A percentile compares a stretch with the other conserved stretches of the same genome.
phyloP scores from a whole-genome alignment of 257 asterid species.

The Plectranthus barbatus region DNA sequence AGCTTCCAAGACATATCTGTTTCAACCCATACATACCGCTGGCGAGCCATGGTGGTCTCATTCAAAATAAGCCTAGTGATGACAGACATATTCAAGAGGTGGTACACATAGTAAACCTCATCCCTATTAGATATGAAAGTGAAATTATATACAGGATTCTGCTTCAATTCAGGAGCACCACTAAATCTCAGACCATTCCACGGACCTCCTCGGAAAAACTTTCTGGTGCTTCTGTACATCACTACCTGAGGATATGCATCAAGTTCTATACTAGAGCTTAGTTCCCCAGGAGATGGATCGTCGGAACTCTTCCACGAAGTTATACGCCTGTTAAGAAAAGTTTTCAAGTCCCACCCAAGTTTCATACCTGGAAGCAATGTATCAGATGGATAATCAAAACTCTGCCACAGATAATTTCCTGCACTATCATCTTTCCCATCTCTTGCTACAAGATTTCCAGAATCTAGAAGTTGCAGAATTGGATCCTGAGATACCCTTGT shows the following conservation, averaged over 20 bases:
- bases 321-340: constrained; percentile 15
- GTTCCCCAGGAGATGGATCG: constrained; percentile 35
- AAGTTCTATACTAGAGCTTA: constrained; percentile 19
- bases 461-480: constrained; percentile 20
- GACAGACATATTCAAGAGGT: constrained; percentile 19
- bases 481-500: constrained; percentile 12
- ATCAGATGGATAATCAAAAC: constrained; percentile 36
- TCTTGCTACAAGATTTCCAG: constrained; percentile 25
- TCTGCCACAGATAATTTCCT: constrained; percentile 22
- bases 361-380: constrained; percentile 43
- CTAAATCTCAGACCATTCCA: constrained; percentile 43
- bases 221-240: constrained; percentile 16
- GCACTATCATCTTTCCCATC: constrained; percentile 10
- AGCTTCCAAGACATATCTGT: constrained; percentile 24
- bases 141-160: constrained; percentile 16
- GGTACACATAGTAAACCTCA: constrained; percentile 23
- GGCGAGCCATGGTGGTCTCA: constrained; percentile 13
- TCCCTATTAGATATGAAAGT: constrained; percentile 14
- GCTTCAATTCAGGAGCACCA: constrained; percentile 22
- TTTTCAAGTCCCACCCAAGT: constrained; percentile 35
- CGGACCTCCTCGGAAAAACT: constrained; percentile 29
- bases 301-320: constrained; percentile 29
- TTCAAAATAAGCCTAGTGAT: constrained; percentile 24
- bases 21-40: constrained; percentile 31
- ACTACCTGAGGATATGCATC: constrained; percentile 28